Evolutionary conservation across 202 grass and related monocot genomes (phyloP).

Genomic region (Hordeum pubiflorum): DNA sequence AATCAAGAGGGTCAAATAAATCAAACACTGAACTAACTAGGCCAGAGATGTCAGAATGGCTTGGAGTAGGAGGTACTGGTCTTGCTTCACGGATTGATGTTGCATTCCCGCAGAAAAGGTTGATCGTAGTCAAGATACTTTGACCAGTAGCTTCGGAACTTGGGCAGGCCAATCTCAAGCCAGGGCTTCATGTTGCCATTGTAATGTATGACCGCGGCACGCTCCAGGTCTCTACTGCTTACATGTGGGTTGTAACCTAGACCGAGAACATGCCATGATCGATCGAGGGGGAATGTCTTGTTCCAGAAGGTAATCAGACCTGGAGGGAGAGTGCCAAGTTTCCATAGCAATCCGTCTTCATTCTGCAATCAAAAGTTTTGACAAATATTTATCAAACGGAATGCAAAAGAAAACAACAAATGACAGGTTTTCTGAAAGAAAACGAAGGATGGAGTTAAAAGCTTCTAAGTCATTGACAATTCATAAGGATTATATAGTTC

Average conservation of each 20-base stretch:
- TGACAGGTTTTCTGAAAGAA: no score
- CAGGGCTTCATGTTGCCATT: conserved; percentile 85
- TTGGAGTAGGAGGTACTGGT: not conserved
- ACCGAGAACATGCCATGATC: conserved; percentile 65
- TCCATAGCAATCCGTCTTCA: conserved; percentile 57
- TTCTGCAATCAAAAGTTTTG: conserved; percentile 42
- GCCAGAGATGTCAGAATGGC: not conserved
- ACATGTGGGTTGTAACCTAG: conserved; percentile 70
- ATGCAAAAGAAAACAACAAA: not conserved
- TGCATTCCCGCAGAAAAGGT: conserved; percentile 58
- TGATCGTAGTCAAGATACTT: conserved; percentile 65
- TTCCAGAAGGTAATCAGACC: conserved; percentile 81
- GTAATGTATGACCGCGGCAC: conserved; percentile 66
- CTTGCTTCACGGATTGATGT: conserved; percentile 58
- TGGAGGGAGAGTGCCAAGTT: conserved; percentile 72
- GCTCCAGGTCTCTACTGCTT: conserved; percentile 41
- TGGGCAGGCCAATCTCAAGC: conserved; percentile 69
- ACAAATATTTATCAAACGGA: not conserved
- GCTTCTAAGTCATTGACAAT: not conserved
- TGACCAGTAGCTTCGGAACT: conserved; percentile 63
- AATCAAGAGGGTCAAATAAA: no score
- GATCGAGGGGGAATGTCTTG: conserved; percentile 44
- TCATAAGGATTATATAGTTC: not conserved
- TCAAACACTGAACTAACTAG: no score
- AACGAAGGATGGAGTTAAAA: not conserved